Percentiles rank a stretch among this genome's conserved stretches.
These are phyloP conservation scores for Potentilla sterilis DNA, from an alignment of 306 rosid genomes.

Conservation along the genomic window DNA sequence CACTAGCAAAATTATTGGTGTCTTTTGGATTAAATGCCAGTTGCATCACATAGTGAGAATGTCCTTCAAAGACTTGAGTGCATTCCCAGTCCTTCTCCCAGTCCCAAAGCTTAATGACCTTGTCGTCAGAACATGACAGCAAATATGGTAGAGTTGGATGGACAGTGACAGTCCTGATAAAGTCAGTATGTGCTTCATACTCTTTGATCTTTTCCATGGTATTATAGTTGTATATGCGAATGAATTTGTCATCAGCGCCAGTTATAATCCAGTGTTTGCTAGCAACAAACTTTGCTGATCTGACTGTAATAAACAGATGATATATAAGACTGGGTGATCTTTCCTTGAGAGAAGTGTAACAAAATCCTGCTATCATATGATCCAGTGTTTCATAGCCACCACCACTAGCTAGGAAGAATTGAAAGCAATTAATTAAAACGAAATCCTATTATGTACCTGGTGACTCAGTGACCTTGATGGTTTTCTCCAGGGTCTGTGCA, in stretches of 20 bases:
- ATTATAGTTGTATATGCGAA: constrained; percentile 42
- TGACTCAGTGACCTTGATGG: constrained; percentile 46
- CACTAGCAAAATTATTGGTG: constrained; percentile 37
- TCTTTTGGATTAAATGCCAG: constrained; percentile 46
- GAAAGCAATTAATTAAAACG: neutral
- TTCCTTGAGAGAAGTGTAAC: neutral
- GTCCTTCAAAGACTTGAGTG: constrained; percentile 43
- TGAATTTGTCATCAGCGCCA: constrained; percentile 47
- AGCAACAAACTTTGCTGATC: constrained; percentile 63
- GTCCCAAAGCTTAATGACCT: constrained; percentile 55
- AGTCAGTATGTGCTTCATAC: constrained; percentile 58
- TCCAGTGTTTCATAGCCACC: no score
- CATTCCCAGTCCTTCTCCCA: constrained; percentile 59
- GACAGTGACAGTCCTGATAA: constrained; percentile 48
- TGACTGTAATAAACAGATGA: constrained; percentile 42
- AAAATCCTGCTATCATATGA: no score
- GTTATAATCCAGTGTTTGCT: constrained; percentile 51
- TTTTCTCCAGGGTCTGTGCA: constrained; percentile 49
- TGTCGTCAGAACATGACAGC: constrained; percentile 59
- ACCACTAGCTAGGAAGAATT: neutral
- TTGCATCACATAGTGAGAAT: constrained; percentile 74
- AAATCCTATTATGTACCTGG: constrained; percentile 45
- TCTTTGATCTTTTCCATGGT: constrained; percentile 42
- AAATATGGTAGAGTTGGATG: constrained; percentile 59
- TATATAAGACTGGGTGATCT: no score